Evolutionary conservation across 2,329 filamentous ascomycete species (phyloP), one percentile per base, ranked within the genome.

Genomic region (Lachnellula arida): DNA sequence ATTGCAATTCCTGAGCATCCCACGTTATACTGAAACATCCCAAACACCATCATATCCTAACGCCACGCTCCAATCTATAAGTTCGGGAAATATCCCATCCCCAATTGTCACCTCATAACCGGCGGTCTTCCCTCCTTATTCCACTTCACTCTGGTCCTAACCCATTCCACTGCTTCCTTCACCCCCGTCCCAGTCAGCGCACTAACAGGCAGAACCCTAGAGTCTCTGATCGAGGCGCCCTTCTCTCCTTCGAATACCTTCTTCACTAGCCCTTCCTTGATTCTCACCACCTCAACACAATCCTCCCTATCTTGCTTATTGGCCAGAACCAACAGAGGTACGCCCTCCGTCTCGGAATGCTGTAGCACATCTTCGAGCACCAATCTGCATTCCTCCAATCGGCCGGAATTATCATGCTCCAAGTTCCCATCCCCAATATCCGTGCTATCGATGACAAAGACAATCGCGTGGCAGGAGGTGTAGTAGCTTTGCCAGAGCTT

Each of bases 231-330:
- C 60, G 86, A 88, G 43, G 81, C 82, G 0, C 91, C 91, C 75
- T 93, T 94, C 70, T 96, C 90, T 19, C 94, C 90, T 76, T 97
- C 92, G 76, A 96, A 94, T 22, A 99, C 92, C 75, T 89, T 91
- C 74, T 96, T 88, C 51, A 99, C 92, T 53, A 97, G 78, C 0
- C 93, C 94, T 72, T 99, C 94, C 75, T 99, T 99, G 70, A 99
- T 97, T 62, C 91, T 80, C 58, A 97, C 93, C 2, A 97, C 94
- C 78, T 99, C 94, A 51, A 97, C 89, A 65, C 93, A 97, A 73
- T 97, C 94, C 74, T 99, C 94, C 2, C 93, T 78, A 72, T 99
- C 94, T 75, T 99, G 94, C 75, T 99, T 99, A 72, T 99, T 99
- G 59, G 94, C 94, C 62, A 99, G 76, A 49, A 99, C 89, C 54